Percentiles rank a stretch among this genome's conserved stretches.
Evolutionary conservation across 1,139 yeast genomes (phyloP).

Genomic region (Blastobotrys elegans): DNA sequence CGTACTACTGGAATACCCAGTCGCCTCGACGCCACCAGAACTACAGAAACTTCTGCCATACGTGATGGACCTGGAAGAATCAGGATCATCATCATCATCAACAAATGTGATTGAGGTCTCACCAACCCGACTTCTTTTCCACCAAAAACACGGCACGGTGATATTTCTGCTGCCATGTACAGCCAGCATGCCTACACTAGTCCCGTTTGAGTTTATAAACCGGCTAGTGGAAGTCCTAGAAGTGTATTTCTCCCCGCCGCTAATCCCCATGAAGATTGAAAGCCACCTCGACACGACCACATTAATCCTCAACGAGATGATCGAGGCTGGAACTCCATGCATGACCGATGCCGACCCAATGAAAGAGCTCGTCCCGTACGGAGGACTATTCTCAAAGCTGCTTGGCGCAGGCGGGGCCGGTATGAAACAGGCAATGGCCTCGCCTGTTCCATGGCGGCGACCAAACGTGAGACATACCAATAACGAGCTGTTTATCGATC

Average conservation of each 20-base stretch:
- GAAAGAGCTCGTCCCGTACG: slow-evolving; percentile 63
- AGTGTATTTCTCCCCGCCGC: slow-evolving; percentile 55
- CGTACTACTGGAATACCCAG: slow-evolving; percentile 54
- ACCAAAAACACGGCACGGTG: slow-evolving; percentile 30
- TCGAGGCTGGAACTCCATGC: slow-evolving; percentile 67
- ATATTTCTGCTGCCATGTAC: slow-evolving; percentile 32
- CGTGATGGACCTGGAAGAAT: slow-evolving; percentile 24
- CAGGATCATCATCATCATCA: slow-evolving; percentile 13
- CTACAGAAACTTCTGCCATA: slow-evolving; percentile 40
- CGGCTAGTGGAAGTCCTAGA: slow-evolving; percentile 49
- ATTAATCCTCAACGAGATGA: slow-evolving; percentile 57
- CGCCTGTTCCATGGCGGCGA: slow-evolving; percentile 62
- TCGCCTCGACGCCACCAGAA: slow-evolving; percentile 47
- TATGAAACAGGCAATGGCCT: slow-evolving; percentile 1
- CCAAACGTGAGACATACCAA: slow-evolving; percentile 59
- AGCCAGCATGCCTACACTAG: slow-evolving; percentile 37
- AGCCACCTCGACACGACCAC: slow-evolving; percentile 63
- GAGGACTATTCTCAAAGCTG: slow-evolving; percentile 30
- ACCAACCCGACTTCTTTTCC: slow-evolving; percentile 32
- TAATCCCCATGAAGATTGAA: slow-evolving; percentile 54
- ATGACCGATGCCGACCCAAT: slow-evolving; percentile 68
- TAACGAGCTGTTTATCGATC: slow-evolving; percentile 79
- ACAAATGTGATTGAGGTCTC: slow-evolving; percentile 26
- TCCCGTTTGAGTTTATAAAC: slow-evolving; percentile 52
- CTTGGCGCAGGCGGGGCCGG: slow-evolving; percentile 21